Base-by-base conservation (phyloP, 257 asterid genomes). In the Forsythia suspensa region DNA sequence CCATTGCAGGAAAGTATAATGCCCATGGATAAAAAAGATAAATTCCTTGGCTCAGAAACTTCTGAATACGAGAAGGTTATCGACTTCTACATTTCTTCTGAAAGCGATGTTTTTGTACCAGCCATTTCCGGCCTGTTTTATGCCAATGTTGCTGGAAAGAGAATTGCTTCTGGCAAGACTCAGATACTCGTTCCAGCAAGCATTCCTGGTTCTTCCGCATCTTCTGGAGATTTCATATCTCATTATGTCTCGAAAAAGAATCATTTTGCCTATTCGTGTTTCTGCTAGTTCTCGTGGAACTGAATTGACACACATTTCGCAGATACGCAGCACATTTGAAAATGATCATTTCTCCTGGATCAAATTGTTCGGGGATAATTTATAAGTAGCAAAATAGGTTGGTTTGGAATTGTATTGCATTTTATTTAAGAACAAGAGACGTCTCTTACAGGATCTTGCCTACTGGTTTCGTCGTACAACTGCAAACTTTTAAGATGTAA, bases 41-140 rank as follows among this genome's bases (percentile, higher is more conserved):
- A 86, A 81, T 86, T 86, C 72, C 85, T 86, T 44, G 71, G 55
- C 78, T 84, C 90, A 0, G 90, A 84, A 39, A 80, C 90, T 52
- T 77, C 85, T 1, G 88, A 82, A 51, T 86, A 52, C 15, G 88
- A 86, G 85, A 86, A 86, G 84, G 90, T 84, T 18, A 84, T 87
- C 1, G 90, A 87, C 76, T 87, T 78, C 88, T 87, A 87, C 79
- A 76, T 84, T 44, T 87, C 87, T 66, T 80, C 88, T 1, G 84
- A 84, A 82, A 85, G 90, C 34, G 90, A 87, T 74, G 86, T 87
- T 20, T 87, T 75, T 37, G 87, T 87, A 72, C 88, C 93, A 15
- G 97, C 98, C 83, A 90, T 93, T 85, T 90, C 96, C 0, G 96
- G 96, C 75, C 82, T 91, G 48, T 91, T 93, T 80, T 91, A 93